Evolutionary conservation across 768 basidiomycete species (phyloP), one percentile per base, ranked within the genome.

Genomic region (Tremella mesenterica): DNA sequence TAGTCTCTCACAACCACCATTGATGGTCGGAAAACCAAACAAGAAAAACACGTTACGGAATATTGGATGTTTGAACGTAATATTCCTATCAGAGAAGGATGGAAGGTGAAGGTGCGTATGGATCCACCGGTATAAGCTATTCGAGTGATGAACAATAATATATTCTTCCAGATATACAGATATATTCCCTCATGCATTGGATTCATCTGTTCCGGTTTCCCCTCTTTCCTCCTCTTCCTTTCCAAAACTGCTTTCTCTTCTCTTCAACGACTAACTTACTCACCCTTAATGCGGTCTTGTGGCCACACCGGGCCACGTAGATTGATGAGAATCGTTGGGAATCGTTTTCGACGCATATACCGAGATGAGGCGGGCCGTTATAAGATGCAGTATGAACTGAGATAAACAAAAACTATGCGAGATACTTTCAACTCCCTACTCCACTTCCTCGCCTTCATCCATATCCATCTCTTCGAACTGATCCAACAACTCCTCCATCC

Each of bases 391-490:
- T 41, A 23, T 23, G 23, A 14, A 41, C 38, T 41, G 38, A 41
- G 6, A 41, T 41, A 41, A 18, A 41, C 38, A 41, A 14, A 16
- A 16, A 18, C 38, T 41, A 5, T 41, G 23, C 38, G 23, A 23
- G 38, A 18, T n/a, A 31, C 20, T 9, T 4, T n/a, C 14, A 14
- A 16, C 29, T 25, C 14, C 16, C 47, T 48, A 48, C 16, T 48
- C 14, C 33, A 57, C 59, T 31, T 60, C 57, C 47, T 46, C 43
- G 25, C 52, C 55, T 3, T 57, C 60, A 14, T 45, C 50, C 58
- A 95, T 77, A 8, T 84, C 88, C 84, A 96, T 80, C 73, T 88
- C 88, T 61, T 95, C 90, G 63, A 95, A 90, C 71, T 85, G 83
- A 54, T 95, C 89, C 64, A 96, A 73, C 57, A 96, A 72, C 74